Evolutionary conservation across 345 rosid species (phyloP).

Genomic region (Lepidium didymum): DNA sequence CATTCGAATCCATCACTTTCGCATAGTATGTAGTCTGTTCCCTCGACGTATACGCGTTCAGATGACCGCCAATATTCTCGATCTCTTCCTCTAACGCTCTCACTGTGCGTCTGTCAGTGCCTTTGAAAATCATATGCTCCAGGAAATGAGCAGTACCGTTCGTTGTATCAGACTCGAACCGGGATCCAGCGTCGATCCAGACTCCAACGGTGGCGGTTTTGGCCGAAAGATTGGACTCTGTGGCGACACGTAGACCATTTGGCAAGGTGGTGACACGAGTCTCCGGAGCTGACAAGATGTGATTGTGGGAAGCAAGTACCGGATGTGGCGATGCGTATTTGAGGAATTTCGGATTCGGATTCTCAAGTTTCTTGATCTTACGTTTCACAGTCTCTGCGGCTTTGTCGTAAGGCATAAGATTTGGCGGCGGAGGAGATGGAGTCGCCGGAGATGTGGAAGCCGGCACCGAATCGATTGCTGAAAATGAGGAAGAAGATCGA

Average conservation of each 20-base stretch:
- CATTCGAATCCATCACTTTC: constrained; percentile 75
- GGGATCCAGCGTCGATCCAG: constrained; percentile 96
- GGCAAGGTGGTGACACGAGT: constrained; percentile 86
- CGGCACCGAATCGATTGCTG: constrained; percentile 29
- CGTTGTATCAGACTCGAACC: constrained; percentile 79
- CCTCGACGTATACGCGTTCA: constrained; percentile 91
- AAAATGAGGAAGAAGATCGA: constrained; percentile 41
- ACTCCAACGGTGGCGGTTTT: constrained; percentile 91
- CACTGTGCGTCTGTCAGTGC: constrained; percentile 62
- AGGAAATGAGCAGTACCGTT: constrained; percentile 93
- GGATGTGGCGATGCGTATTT: constrained; percentile 89
- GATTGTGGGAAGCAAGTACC: constrained; percentile 49
- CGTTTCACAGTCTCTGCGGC: constrained; percentile 54
- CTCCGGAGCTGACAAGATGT: constrained; percentile 80
- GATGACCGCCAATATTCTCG: constrained; percentile 94
- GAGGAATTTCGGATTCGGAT: constrained; percentile 84
- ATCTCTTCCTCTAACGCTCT: constrained; percentile 78
- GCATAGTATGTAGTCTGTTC: constrained; percentile 97
- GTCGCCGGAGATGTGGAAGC: constrained; percentile 21
- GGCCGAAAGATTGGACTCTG: constrained; percentile 71
- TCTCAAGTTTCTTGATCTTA: constrained; percentile 62
- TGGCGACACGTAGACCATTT: constrained; percentile 85
- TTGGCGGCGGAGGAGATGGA: constrained; percentile 51
- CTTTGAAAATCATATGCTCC: constrained; percentile 98
- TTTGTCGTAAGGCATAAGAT: constrained; percentile 74